A percentile compares a stretch with the other conserved stretches of the same genome.
phyloP scores from a whole-genome alignment of 2,329 filamentous ascomycete genomes.

The Periconia digitata region DNA sequence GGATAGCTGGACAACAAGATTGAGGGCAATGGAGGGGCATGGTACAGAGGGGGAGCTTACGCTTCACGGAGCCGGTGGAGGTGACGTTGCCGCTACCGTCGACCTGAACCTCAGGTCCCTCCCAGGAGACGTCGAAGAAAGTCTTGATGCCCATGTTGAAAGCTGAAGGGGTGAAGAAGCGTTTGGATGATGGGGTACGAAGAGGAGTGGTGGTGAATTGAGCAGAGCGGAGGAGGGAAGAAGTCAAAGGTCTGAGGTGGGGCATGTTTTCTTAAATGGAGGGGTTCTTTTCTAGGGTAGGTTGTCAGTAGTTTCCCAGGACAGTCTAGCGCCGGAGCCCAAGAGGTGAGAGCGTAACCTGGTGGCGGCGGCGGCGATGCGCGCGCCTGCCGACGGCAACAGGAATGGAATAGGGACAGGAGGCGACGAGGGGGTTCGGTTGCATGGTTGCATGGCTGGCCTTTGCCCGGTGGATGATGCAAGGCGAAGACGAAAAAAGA shows the following conservation, averaged over 20 bases:
- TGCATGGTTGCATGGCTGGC: neutral
- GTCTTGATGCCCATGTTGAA: slow-evolving; percentile 75
- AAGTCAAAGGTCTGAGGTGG: slow-evolving; percentile 35
- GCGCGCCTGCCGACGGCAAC: slow-evolving; percentile 1
- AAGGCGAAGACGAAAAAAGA: neutral
- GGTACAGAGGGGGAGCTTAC: slow-evolving; percentile 56
- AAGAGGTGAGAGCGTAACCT: slow-evolving; percentile 4
- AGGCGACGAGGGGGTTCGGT: too few relatives aligned
- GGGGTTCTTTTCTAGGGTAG: slow-evolving; percentile 5
- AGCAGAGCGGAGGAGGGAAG: slow-evolving; percentile 37
- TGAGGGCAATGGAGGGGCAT: slow-evolving; percentile 10
- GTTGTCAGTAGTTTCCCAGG: slow-evolving; percentile 11
- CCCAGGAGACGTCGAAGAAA: slow-evolving; percentile 74
- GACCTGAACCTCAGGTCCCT: slow-evolving; percentile 69
- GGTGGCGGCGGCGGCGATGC: slow-evolving; percentile 1
- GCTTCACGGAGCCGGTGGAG: slow-evolving; percentile 51
- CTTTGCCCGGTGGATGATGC: neutral
- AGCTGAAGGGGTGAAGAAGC: slow-evolving; percentile 65
- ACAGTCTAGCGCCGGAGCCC: slow-evolving; percentile 16
- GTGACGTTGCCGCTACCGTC: slow-evolving; percentile 56
- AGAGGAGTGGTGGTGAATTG: slow-evolving; percentile 19
- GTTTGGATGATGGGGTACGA: slow-evolving; percentile 45
- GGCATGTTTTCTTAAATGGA: slow-evolving; percentile 53
- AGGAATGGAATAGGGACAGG: too few relatives aligned
- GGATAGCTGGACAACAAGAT: slow-evolving; percentile 13